phyloP scores from a whole-genome alignment of 2,329 filamentous ascomycete species.

The Tolypocladium ovalisporum region DNA sequence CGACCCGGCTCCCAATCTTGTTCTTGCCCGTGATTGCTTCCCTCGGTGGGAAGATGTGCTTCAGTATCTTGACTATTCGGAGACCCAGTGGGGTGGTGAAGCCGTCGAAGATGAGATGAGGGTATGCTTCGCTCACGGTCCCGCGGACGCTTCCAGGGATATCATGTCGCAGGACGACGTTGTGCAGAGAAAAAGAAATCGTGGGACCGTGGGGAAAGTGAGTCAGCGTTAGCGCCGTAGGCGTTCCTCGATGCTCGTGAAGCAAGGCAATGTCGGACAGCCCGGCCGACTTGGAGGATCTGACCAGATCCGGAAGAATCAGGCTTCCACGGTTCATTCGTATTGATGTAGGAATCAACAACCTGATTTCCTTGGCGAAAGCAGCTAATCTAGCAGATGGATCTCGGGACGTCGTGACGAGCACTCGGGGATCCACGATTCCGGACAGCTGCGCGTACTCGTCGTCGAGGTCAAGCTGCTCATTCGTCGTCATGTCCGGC shows the following conservation, averaged over 20 bases:
- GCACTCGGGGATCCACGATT: conserved; percentile 75
- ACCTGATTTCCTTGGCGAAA: conserved; percentile 84
- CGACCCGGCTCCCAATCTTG: conserved; percentile 78
- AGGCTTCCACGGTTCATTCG: conserved; percentile 86
- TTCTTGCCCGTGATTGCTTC: conserved; percentile 59
- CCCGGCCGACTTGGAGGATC: conserved; percentile 68
- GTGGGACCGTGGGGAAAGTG: conserved; percentile 83
- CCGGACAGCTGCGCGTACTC: conserved; percentile 90
- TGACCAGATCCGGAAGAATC: conserved; percentile 74
- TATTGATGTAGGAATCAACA: conserved; percentile 75
- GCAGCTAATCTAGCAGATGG: conserved; percentile 76
- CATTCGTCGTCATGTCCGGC: conserved; percentile 53
- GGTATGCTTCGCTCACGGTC: conserved; percentile 85
- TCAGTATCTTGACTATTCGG: conserved; percentile 78
- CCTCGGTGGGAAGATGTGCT: conserved; percentile 87
- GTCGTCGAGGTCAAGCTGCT: conserved; percentile 68
- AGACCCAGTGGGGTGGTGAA: conserved; percentile 74
- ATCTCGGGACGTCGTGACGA: conserved; percentile 78
- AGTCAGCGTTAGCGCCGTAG: conserved; percentile 77
- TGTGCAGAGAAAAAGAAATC: conserved; percentile 73
- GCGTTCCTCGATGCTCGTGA: conserved; percentile 87
- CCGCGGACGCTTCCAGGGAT: conserved; percentile 81
- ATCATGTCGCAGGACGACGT: conserved; percentile 85
- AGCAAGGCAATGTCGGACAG: conserved; percentile 78
- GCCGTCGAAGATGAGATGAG: conserved; percentile 90